Evolutionary conservation across 495 filamentous ascomycete species (phyloP).

Genomic region (Daldinia loculata): DNA sequence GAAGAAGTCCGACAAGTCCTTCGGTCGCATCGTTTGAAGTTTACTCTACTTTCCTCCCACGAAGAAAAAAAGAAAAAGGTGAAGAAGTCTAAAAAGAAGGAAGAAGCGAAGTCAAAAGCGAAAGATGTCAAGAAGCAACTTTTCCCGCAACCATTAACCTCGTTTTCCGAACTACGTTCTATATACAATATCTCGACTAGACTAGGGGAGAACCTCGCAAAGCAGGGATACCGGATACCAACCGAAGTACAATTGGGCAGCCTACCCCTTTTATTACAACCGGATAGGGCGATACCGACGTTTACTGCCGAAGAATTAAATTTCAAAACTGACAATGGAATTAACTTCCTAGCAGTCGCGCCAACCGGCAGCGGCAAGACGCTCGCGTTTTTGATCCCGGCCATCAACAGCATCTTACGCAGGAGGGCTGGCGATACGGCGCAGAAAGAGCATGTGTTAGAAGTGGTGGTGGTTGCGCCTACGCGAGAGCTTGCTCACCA

Average conservation of each 20-base stretch:
- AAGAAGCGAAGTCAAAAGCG: slow-evolving; percentile 48
- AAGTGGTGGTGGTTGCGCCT: slow-evolving; percentile 82
- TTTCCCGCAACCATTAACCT: slow-evolving; percentile 77
- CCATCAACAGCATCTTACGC: slow-evolving; percentile 76
- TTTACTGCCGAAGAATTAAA: slow-evolving; percentile 42
- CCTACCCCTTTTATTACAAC: slow-evolving; percentile 76
- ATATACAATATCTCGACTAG: slow-evolving; percentile 74
- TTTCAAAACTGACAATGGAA: slow-evolving; percentile 37
- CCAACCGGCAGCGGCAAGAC: slow-evolving; percentile 99
- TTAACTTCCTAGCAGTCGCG: slow-evolving; percentile 86
- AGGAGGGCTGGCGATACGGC: slow-evolving; percentile 49
- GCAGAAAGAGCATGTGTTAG: slow-evolving; percentile 61
- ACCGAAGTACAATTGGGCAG: slow-evolving; percentile 93
- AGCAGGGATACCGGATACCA: slow-evolving; percentile 83
- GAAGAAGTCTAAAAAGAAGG: slow-evolving; percentile 54
- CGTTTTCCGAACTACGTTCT: slow-evolving; percentile 75
- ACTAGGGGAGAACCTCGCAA: slow-evolving; percentile 78
- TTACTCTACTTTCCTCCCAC: slow-evolving; percentile 68
- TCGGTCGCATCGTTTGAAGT: slow-evolving; percentile 85
- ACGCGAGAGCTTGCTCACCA: slow-evolving; percentile 92
- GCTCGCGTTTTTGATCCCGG: slow-evolving; percentile 86
- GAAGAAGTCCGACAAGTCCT: slow-evolving; percentile 79
- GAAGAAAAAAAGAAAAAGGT: slow-evolving; percentile 36
- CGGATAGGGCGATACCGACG: slow-evolving; percentile 52
- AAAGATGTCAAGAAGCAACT: slow-evolving; percentile 65